These are phyloP conservation scores for Grosmannia penicillata DNA, from an alignment of 2,329 filamentous ascomycete species.

Conservation along the genomic window DNA sequence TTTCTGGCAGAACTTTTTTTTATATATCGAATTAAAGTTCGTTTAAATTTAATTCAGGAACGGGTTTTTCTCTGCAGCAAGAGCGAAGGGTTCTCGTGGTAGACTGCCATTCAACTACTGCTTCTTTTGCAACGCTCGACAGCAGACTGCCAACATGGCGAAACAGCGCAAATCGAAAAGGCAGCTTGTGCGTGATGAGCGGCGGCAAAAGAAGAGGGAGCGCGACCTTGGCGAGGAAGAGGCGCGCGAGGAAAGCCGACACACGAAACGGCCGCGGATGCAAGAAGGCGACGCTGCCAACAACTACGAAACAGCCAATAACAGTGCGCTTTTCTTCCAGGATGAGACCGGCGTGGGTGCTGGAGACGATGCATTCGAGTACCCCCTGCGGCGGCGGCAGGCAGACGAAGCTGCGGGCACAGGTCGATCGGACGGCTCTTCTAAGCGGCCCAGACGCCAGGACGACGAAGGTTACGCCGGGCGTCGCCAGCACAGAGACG, in stretches of 20 bases:
- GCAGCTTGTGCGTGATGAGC: constrained; percentile 21
- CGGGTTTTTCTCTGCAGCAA: no score
- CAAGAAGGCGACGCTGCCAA: not conserved
- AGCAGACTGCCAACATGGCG: constrained; percentile 17
- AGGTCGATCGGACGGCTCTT: no score
- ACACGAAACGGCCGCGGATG: constrained; percentile 7
- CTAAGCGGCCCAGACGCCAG: no score
- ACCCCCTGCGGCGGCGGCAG: no score
- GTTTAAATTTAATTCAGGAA: no score
- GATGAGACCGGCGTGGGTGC: constrained; percentile 1
- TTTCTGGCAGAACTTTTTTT: constrained; percentile 10
- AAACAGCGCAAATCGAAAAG: constrained; percentile 22
- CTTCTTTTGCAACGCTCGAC: no score
- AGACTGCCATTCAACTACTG: not conserved
- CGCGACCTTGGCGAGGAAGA: constrained; percentile 15
- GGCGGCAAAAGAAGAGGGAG: constrained; percentile 19
- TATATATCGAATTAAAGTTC: constrained; percentile 2
- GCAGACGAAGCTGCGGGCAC: no score
- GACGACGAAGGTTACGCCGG: no score
- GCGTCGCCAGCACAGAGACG: no score
- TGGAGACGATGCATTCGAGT: constrained; percentile 3
- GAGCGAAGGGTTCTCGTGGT: no score
- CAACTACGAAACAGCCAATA: no score
- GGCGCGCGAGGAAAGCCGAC: constrained; percentile 5
- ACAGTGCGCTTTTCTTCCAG: constrained; percentile 12